Base-by-base conservation (phyloP, 2,329 filamentous ascomycete genomes). In the Paracoccidioides lutzii region DNA sequence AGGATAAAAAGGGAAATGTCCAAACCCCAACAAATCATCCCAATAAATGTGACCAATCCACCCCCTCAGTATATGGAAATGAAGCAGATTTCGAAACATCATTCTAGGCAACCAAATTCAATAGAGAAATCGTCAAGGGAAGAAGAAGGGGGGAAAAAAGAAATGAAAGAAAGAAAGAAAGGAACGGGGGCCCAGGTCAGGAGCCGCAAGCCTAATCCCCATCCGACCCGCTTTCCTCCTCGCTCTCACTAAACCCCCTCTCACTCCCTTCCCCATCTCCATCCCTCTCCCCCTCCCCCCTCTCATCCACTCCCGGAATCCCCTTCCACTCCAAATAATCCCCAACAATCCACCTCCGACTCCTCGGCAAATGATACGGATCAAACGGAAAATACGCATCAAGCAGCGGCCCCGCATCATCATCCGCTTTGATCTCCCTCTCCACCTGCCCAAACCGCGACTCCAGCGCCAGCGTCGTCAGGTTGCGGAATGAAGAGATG, bases 331-430 rank as follows among this genome's bases (percentile, higher is more conserved):
- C 78, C 35, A 91, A 79, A 66, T 95, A 96, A 66, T 94, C 86
- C 22, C 81, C 79, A 59, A 90, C 85, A 10, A 98, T 74, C 94
- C 93, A 97, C 57, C 83, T 80, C 70, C 87, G 89, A 69, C 90
- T 96, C 62, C 83, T 77, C 0, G 90, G 90, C 52, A 98, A 76
- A 65, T 91, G 86, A 69, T 97, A 98, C 2, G 94, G 94, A 67
- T 98, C 93, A 65, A 98, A 98, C 0, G 93, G 93, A 66, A 97
- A 98, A 69, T 95, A 96, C 0, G 90, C 87, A 63, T 97, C 90
- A 1, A 98, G 79, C 69, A 95, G 85, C 65, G 91, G 84, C 65
- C 83, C 85, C 59, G 84, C 83, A 62, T 95, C 88, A 57, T 87
- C 86, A 54, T 83, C 73, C 57, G 69, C 75, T 58, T 64, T 75